Evolutionary conservation across 345 rosid species (phyloP).

Genomic region (Carallia pectinifolia): DNA sequence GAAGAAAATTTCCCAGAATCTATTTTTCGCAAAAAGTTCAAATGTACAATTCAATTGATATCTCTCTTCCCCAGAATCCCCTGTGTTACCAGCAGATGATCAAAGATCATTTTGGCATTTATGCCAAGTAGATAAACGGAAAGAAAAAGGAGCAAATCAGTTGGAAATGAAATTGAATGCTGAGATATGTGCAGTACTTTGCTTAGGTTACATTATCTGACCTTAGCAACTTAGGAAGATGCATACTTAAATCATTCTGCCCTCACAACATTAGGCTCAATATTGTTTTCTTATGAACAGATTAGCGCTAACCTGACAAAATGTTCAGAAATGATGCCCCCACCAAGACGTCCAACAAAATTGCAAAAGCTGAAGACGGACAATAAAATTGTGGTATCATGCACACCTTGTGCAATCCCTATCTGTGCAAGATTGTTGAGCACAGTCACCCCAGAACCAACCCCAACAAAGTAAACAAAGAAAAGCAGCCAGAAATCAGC

Average conservation of each 20-base stretch:
- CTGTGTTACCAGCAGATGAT: background rate
- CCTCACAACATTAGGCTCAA: background rate
- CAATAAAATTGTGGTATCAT: constrained; percentile 53
- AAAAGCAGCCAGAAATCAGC: constrained; percentile 85
- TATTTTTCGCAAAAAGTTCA: background rate
- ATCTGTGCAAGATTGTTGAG: constrained; percentile 75
- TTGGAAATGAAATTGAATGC: too few relatives aligned
- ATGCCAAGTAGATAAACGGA: background rate
- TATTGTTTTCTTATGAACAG: background rate
- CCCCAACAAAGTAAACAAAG: constrained; percentile 60
- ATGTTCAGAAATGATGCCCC: constrained; percentile 59
- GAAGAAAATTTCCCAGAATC: background rate
- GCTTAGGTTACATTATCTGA: background rate
- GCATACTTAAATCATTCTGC: background rate
- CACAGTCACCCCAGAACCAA: constrained; percentile 67
- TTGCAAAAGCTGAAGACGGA: constrained; percentile 70
- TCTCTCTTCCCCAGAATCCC: background rate
- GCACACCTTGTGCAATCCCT: constrained; percentile 57
- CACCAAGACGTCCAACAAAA: constrained; percentile 64
- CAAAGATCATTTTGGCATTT: constrained; percentile 3
- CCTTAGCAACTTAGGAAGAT: background rate
- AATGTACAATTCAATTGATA: background rate
- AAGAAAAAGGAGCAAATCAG: too few relatives aligned
- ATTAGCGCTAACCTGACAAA: constrained; percentile 50
- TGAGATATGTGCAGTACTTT: too few relatives aligned